Evolutionary conservation across 148 eudicot species (phyloP).

Genomic region (Heliamphora exappendiculata): DNA sequence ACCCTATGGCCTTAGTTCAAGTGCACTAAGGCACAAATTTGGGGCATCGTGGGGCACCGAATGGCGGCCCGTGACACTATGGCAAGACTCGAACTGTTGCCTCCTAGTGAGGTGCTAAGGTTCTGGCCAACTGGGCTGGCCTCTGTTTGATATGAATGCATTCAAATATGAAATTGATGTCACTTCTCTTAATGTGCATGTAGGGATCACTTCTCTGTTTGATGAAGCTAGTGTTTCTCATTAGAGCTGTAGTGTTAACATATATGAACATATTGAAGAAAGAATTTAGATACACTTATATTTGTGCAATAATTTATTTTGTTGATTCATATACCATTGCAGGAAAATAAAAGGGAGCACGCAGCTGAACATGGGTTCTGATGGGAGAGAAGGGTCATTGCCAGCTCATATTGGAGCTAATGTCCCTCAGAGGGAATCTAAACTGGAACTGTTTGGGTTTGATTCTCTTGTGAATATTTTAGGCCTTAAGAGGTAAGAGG

Average conservation of each 20-base stretch:
- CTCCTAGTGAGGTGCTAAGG: neutral
- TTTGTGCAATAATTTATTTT: neutral
- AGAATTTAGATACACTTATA: neutral
- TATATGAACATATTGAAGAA: neutral
- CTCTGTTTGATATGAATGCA: too few relatives aligned
- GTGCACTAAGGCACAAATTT: too few relatives aligned
- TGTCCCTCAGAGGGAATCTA: conserved; percentile 70
- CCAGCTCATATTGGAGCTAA: conserved; percentile 41
- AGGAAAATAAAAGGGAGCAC: conserved; percentile 42
- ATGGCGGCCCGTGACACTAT: too few relatives aligned
- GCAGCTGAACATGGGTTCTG: conserved; percentile 26
- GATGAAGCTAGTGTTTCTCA: neutral
- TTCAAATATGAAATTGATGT: neutral
- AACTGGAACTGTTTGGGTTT: conserved; percentile 92
- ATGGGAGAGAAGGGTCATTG: conserved; percentile 37
- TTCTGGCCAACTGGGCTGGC: neutral
- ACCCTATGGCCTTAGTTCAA: too few relatives aligned
- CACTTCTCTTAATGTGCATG: neutral
- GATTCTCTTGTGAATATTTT: conserved; percentile 96
- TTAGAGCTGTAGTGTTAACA: neutral
- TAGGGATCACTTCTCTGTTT: neutral
- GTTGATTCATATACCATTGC: conserved; percentile 16
- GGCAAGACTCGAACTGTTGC: neutral
- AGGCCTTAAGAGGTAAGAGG: conserved; percentile 82
- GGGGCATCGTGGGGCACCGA: too few relatives aligned